phyloP scores from a whole-genome alignment of 1,284 basidiomycete genomes.

The Sanghuangporus weigelae region DNA sequence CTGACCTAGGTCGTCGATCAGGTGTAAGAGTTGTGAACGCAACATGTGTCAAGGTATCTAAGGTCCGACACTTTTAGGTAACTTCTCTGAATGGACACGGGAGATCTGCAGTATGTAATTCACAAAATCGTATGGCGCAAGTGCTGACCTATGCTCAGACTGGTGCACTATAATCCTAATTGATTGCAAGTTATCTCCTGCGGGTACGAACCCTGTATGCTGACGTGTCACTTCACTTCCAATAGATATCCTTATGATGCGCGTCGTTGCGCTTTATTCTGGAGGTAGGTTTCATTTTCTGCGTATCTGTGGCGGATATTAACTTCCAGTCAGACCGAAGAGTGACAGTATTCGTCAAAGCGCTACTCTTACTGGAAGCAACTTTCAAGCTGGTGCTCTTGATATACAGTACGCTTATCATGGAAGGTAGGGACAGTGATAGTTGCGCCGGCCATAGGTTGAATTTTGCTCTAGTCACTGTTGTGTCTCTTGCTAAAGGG shows the following conservation, averaged over 20 bases:
- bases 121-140: not conserved
- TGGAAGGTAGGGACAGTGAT: not conserved
- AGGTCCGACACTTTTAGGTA: not conserved
- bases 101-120: not conserved
- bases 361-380: not conserved
- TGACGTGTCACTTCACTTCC: not conserved
- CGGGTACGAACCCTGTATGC: not conserved
- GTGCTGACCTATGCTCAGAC: not conserved
- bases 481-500: not conserved
- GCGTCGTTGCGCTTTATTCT: not conserved
- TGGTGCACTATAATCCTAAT: not conserved
- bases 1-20: no score
- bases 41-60: not conserved
- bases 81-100: not conserved
- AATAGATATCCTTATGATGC: slow-evolving; percentile 4
- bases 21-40: no score
- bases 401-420: not conserved
- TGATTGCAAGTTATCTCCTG: not conserved
- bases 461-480: not conserved
- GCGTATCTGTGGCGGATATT: not conserved
- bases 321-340: not conserved
- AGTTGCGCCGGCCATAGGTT: not conserved
- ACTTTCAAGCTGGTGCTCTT: not conserved
- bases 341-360: not conserved
- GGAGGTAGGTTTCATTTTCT: not conserved